Conservation (phyloP, 1,284 basidiomycete genomes). For the Coniophora puteana region DNA sequence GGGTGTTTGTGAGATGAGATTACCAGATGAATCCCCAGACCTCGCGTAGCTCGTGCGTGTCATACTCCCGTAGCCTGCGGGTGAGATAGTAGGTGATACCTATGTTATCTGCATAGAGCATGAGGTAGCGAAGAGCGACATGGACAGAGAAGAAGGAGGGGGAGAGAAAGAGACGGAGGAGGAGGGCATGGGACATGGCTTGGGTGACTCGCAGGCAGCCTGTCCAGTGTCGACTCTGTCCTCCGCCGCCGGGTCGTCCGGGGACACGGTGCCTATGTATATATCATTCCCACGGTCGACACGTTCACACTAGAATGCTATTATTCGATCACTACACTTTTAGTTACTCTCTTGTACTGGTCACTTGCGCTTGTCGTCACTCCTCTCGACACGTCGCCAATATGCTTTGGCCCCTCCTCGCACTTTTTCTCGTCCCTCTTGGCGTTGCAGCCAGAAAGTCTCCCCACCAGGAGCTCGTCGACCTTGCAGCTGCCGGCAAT, state of each 20-base stretch:
- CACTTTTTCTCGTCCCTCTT: constrained; percentile 44
- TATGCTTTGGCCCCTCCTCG: constrained; percentile 40
- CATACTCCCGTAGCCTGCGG: constrained; percentile 73
- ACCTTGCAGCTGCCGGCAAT: constrained; percentile 65
- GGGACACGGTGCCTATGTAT: no score
- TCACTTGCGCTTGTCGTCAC: constrained; percentile 9
- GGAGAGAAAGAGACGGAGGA: constrained; percentile 85
- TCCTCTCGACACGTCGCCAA: constrained; percentile 13
- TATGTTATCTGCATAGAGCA: constrained; percentile 87
- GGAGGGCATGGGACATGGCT: constrained; percentile 70
- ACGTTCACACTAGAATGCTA: no score
- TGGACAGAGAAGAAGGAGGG: constrained; percentile 89
- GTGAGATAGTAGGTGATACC: constrained; percentile 97
- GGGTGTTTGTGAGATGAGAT: no score
- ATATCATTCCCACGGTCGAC: constrained; percentile 28
- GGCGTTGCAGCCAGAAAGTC: constrained; percentile 36
- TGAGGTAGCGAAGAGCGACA: constrained; percentile 87
- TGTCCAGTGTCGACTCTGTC: no score
- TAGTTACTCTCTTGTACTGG: no score
- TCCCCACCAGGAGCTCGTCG: constrained; percentile 49
- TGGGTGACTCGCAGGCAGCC: no score
- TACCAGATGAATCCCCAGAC: constrained; percentile 98
- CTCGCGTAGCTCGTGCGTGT: constrained; percentile 81
- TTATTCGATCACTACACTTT: no score
- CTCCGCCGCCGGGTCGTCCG: no score